Base-by-base conservation (phyloP, 768 basidiomycete species). In the Amanita fuliginea region DNA sequence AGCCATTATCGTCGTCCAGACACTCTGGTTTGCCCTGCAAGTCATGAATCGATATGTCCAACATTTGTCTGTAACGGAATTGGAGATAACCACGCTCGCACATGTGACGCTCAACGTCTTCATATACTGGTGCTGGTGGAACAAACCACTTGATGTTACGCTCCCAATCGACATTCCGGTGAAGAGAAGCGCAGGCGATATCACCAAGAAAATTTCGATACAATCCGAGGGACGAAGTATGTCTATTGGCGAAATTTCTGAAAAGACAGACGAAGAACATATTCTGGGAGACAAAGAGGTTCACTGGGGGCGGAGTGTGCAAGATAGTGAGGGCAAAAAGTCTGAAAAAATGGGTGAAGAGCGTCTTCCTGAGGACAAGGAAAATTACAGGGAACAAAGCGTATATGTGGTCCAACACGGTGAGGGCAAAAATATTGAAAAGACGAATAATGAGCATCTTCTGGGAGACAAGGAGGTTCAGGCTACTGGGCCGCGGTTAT, bases 81-180 rank as follows among this genome's bases (percentile, higher is more conserved):
- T 68, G 2, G 67, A 68, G 52, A 33, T 67, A 8, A 56, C 55
- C 14, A 66, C 66, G 5, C 41, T 65, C 1, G 65, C 57, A 3
- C 62, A 57, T 49, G 55, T 60, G 1, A 26, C 55, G 8, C 50
- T 65, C 24, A 66, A 62, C 42, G 32, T 56, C 13, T 36, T 59
- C 36, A 61, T 56, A 34, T 68, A 69, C 45, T 45, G 52, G 32
- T 53, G 62, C 36, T 69, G 67, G 67, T 66, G 62, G 63, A 53
- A 67, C 37, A 69, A 69, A 47, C 68, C 68, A 8, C 54, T 60
- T 11, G 56, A 63, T 45, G 58, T 65, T 7, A 33, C 47, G 0
- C 54, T 46, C 19, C 40, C 59, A 0, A 46, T 65, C 24, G 24
- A 44, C 7, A 35, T 55, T 33, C 35, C 4, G 14, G 35, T 14